Conservation (phyloP, 2,329 filamentous ascomycete genomes). For the Aspergillus candidus region DNA sequence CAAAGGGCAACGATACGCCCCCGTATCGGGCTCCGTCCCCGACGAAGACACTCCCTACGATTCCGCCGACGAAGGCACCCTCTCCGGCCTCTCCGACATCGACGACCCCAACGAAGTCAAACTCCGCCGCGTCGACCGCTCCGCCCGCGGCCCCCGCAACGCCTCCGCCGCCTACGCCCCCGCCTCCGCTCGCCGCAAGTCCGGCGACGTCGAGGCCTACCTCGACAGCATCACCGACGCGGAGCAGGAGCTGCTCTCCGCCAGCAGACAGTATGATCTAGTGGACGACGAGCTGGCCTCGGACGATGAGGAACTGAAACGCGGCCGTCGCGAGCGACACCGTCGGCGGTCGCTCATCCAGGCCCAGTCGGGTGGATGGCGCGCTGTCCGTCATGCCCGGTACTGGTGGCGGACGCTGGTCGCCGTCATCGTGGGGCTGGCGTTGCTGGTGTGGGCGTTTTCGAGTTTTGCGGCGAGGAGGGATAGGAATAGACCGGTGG, state of each 20-base stretch:
- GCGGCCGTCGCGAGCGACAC: conserved; percentile 14
- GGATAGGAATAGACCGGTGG: conserved; percentile 3
- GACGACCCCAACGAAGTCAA: conserved; percentile 10
- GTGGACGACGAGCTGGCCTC: conserved; percentile 11
- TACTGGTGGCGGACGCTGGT: conserved; percentile 20
- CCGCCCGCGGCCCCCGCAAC: background rate
- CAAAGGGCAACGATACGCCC: conserved; percentile 11
- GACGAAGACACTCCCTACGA: conserved; percentile 10
- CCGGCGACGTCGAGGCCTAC: conserved; percentile 18
- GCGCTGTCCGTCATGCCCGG: conserved; percentile 15
- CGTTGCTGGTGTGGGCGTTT: conserved; percentile 17
- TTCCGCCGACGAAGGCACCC: conserved; percentile 7
- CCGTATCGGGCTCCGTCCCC: conserved; percentile 14
- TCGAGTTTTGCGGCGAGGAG: conserved; percentile 10
- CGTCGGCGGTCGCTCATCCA: conserved; percentile 18
- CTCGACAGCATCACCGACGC: conserved; percentile 19
- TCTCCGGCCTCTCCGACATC: conserved; percentile 9
- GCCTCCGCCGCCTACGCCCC: conserved; percentile 10
- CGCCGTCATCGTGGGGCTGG: conserved; percentile 13
- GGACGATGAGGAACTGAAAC: conserved; percentile 13
- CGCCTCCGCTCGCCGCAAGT: conserved; percentile 9
- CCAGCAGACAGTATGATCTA: conserved; percentile 15
- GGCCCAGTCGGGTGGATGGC: conserved; percentile 9
- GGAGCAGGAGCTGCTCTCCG: conserved; percentile 18
- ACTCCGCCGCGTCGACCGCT: conserved; percentile 12